Percentiles rank a stretch among this genome's conserved stretches.
Conservation (phyloP, 495 filamentous ascomycete genomes). For the Aspergillus saccharolyticus region DNA sequence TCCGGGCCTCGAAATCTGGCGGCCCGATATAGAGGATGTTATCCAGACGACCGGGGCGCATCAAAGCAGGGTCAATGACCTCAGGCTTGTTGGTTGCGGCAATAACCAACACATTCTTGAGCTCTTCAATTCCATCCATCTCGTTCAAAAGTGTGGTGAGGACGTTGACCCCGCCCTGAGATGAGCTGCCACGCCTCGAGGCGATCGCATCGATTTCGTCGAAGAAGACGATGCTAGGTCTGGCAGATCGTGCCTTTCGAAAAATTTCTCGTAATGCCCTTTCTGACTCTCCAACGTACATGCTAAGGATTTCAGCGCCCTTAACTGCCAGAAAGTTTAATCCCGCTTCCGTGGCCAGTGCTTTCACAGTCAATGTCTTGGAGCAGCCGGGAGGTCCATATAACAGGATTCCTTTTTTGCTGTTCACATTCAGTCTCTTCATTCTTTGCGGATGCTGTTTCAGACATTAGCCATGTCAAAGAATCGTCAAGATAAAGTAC, state of each 20-base stretch:
- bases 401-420: slow-evolving; percentile 78
- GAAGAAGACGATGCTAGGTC: slow-evolving; percentile 94
- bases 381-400: slow-evolving; percentile 96
- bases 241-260: slow-evolving; percentile 75
- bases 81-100: slow-evolving; percentile 94
- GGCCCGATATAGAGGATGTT: slow-evolving; percentile 86
- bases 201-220: slow-evolving; percentile 96
- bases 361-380: slow-evolving; percentile 90
- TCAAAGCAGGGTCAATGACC: slow-evolving; percentile 74
- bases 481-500: not conserved
- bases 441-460: slow-evolving; percentile 54
- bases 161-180: slow-evolving; percentile 64
- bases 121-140: slow-evolving; percentile 89
- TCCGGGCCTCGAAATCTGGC: slow-evolving; percentile 69
- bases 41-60: slow-evolving; percentile 85
- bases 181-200: slow-evolving; percentile 56
- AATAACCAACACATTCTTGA: slow-evolving; percentile 82
- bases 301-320: slow-evolving; percentile 91
- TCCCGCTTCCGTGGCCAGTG: slow-evolving; percentile 84
- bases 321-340: slow-evolving; percentile 95
- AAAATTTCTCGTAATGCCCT: slow-evolving; percentile 84
- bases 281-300: slow-evolving; percentile 98
- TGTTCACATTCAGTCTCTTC: slow-evolving; percentile 54
- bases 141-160: slow-evolving; percentile 90
- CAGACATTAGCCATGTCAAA: slow-evolving; percentile 7